phyloP scores from a whole-genome alignment of 768 basidiomycete species.

The Pulveroboletus sp. region DNA sequence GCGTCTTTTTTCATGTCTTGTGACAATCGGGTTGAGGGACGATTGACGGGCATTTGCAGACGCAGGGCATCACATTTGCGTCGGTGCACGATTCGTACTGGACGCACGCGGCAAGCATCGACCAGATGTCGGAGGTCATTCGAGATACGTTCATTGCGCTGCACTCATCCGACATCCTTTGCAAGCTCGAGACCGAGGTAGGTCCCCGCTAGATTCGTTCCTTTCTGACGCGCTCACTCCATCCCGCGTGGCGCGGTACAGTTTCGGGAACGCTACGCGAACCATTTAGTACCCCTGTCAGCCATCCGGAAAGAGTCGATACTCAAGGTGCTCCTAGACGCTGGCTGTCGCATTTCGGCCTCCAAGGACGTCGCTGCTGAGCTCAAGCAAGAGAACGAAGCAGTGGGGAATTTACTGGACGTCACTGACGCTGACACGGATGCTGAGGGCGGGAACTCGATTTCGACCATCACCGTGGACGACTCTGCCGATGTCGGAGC shows the following conservation, averaged over 20 bases:
- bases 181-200: constrained; percentile 70
- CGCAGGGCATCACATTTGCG: constrained; percentile 77
- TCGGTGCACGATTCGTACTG: constrained; percentile 99
- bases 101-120: constrained; percentile 88
- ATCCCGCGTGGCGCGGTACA: constrained; percentile 27
- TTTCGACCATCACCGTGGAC: constrained; percentile 24
- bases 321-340: constrained; percentile 38
- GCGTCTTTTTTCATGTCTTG: constrained; percentile 30
- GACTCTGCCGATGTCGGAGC: not conserved
- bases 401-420: constrained; percentile 35
- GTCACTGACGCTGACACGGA: constrained; percentile 41
- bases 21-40: not conserved
- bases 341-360: constrained; percentile 44
- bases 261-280: constrained; percentile 77
- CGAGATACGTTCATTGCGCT: constrained; percentile 91
- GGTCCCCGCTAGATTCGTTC: constrained; percentile 11
- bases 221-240: not conserved
- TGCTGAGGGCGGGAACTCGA: constrained; percentile 18
- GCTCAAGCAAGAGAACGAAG: constrained; percentile 12
- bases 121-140: constrained; percentile 84
- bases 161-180: constrained; percentile 83
- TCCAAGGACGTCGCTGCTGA: constrained; percentile 38
- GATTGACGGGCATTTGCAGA: constrained; percentile 37
- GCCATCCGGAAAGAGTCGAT: constrained; percentile 38
- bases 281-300: constrained; percentile 60